These are phyloP conservation scores for Vitis cinerea DNA, from an alignment of 164 flowering plant genomes.

Conservation along the genomic window DNA sequence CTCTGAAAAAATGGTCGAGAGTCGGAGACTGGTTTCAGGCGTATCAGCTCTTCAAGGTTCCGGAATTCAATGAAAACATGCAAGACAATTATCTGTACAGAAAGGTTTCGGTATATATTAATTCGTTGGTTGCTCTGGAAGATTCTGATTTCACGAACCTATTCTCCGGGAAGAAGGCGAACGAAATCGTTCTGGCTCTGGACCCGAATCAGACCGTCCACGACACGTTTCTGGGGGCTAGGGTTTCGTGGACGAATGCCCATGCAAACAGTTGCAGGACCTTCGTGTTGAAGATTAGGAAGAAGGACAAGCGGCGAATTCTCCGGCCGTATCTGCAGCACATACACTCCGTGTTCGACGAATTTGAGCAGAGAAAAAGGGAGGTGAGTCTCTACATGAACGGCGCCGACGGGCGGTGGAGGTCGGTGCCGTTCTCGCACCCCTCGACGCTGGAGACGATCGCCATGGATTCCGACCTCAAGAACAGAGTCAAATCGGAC, in stretches of 20 bases:
- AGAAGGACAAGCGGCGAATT: constrained; percentile 54
- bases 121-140: constrained; percentile 55
- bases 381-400: constrained; percentile 52
- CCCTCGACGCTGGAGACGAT: constrained; percentile 73
- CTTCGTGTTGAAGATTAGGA: constrained; percentile 52
- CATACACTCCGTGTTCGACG: constrained; percentile 59
- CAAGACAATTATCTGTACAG: constrained; percentile 64
- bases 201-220: constrained; percentile 49
- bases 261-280: constrained; percentile 12
- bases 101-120: constrained; percentile 46
- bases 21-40: constrained; percentile 34
- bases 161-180: constrained; percentile 50
- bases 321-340: constrained; percentile 77
- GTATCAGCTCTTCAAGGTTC: constrained; percentile 52
- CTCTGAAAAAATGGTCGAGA: constrained; percentile 20
- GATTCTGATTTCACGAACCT: constrained; percentile 72
- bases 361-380: constrained; percentile 44
- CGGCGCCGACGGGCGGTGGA: constrained; percentile 47
- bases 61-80: constrained; percentile 50
- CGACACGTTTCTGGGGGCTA: constrained; percentile 65
- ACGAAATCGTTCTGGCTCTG: constrained; percentile 54
- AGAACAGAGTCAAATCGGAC: constrained; percentile 63
- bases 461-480: constrained; percentile 70
- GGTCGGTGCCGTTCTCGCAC: constrained; percentile 64
- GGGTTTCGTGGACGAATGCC: constrained; percentile 47